Conservation (phyloP, 371 early-diverging fungal genomes). For the Mortierella sp. region DNA sequence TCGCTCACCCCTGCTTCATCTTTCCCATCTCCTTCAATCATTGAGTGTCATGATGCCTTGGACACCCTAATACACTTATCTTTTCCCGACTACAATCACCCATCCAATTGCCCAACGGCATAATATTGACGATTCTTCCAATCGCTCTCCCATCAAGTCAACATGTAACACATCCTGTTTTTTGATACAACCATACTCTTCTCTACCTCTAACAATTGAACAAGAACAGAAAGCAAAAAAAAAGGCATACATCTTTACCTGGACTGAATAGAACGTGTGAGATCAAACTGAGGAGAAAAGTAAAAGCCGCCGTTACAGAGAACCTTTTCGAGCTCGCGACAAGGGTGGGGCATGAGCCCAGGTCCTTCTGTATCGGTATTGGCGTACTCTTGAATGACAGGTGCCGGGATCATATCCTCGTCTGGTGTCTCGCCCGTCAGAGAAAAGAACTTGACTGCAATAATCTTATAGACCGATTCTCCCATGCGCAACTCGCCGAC, state of each 20-base stretch:
- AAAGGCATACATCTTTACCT: constrained; percentile 55
- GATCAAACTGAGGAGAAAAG: constrained; percentile 82
- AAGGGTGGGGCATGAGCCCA: constrained; percentile 68
- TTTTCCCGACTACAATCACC: no score
- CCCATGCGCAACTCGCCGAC: constrained; percentile 73
- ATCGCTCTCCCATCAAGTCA: no score
- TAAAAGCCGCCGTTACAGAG: constrained; percentile 82
- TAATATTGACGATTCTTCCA: no score
- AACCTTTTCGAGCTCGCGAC: constrained; percentile 73
- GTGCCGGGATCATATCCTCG: constrained; percentile 60
- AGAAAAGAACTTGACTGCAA: constrained; percentile 75
- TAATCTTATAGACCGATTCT: constrained; percentile 72
- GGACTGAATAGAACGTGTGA: constrained; percentile 79
- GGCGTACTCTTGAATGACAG: constrained; percentile 52
- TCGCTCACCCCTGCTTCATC: neutral
- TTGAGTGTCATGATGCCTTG: neutral
- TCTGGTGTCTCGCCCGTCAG: constrained; percentile 72
- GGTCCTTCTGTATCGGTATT: constrained; percentile 54
- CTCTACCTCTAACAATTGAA: no score
- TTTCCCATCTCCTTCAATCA: neutral
- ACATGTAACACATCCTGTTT: no score
- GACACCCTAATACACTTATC: no score
- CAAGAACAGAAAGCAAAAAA: neutral
- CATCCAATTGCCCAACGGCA: no score
- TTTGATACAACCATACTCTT: no score